A percentile compares a stretch with the other conserved stretches of the same genome.
Conservation (phyloP, 2,329 filamentous ascomycete genomes). For the Cladosporium sphaerospermum region DNA sequence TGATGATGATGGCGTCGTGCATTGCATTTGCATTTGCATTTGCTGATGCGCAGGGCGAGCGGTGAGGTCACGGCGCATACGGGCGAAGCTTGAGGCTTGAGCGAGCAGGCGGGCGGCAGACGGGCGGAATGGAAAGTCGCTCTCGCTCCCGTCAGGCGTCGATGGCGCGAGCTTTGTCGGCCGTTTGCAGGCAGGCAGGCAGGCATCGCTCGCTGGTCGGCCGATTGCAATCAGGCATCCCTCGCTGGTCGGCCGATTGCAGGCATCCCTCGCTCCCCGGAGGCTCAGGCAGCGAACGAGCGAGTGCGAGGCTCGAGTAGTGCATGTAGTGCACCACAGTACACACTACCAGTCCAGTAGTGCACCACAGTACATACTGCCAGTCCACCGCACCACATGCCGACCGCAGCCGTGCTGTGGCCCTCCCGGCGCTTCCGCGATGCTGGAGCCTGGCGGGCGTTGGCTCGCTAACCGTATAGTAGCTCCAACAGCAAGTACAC, state of each 20-base stretch:
- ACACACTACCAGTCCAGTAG: not conserved
- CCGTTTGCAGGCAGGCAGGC: too few species aligned
- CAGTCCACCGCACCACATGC: not conserved
- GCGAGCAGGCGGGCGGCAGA: not conserved
- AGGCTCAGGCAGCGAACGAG: too few species aligned
- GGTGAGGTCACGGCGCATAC: not conserved
- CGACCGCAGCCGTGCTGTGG: not conserved
- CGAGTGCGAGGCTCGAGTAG: not conserved
- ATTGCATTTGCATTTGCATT: not conserved
- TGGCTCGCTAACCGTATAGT: not conserved
- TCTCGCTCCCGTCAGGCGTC: not conserved
- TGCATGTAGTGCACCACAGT: not conserved
- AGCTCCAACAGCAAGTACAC: not conserved
- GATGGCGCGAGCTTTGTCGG: too few species aligned
- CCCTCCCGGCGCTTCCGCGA: not conserved
- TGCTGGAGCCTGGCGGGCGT: not conserved
- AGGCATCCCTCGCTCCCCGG: too few species aligned
- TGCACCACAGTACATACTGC: not conserved
- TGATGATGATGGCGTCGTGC: not conserved
- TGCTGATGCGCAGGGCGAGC: not conserved
- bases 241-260: too few species aligned
- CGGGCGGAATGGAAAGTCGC: not conserved
- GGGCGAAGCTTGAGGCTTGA: not conserved
- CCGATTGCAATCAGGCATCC: too few species aligned
- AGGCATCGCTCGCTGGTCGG: too few species aligned